phyloP scores from a whole-genome alignment of 768 basidiomycete genomes.

The Pulveroboletus sp. region DNA sequence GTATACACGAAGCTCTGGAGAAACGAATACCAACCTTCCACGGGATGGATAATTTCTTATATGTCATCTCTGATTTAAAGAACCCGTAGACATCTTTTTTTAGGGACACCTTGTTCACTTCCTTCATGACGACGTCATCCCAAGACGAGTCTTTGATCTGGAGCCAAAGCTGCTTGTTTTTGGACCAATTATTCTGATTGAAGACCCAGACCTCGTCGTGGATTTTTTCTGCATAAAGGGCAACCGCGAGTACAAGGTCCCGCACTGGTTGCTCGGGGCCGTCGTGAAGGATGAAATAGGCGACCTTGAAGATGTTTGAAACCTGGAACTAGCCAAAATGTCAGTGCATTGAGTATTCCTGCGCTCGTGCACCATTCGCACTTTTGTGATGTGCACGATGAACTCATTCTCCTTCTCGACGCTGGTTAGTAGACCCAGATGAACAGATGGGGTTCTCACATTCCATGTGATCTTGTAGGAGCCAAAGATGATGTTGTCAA shows the following conservation, averaged over 20 bases:
- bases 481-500: conserved; percentile 51
- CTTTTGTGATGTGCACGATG: conserved; percentile 50
- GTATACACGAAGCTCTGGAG: neutral
- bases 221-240: conserved; percentile 48
- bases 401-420: conserved; percentile 51
- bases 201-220: conserved; percentile 79
- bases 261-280: conserved; percentile 52
- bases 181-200: conserved; percentile 67
- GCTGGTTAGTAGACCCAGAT: conserved; percentile 1
- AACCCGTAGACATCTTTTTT: conserved; percentile 79
- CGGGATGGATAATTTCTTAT: conserved; percentile 72
- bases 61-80: conserved; percentile 70
- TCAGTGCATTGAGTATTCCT: neutral
- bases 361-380: conserved; percentile 25
- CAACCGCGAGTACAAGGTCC: conserved; percentile 50
- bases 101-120: conserved; percentile 61
- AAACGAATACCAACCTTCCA: conserved; percentile 61
- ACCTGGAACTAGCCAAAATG: conserved; percentile 28
- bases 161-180: conserved; percentile 58
- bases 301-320: conserved; percentile 21
- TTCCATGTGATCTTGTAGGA: conserved; percentile 58
- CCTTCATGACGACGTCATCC: conserved; percentile 72
- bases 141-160: conserved; percentile 66
- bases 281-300: conserved; percentile 58
- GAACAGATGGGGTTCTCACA: conserved; percentile 33